Evolutionary conservation across 257 asterid species (phyloP), one percentile per base, ranked within the genome.

Genomic region (Vinca minor): DNA sequence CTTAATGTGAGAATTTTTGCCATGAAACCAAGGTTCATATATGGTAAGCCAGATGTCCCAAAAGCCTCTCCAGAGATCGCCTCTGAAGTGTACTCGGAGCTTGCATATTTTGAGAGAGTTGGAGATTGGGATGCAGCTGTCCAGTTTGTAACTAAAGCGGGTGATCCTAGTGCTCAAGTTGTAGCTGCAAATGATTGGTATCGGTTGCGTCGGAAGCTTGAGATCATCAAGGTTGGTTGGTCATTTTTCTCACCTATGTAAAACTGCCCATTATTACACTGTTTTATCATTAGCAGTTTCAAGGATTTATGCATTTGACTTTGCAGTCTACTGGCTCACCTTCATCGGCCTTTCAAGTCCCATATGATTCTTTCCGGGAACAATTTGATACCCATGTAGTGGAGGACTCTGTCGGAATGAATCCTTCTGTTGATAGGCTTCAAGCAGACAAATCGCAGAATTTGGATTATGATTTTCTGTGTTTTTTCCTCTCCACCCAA

Each of bases 21-120:
- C 63, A 48, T 78, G 64, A 47, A 60, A 50, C 75, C 35, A 78
- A 92, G 97, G 98, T 89, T 83, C 83, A 84, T 92, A 41, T 89
- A 92, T 56, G 98, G 98, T 82, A 89, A 79, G 74, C 97, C 98
- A 54, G 87, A 85, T 81, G 95, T 89, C 71, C 98, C 98, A 6
- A 83, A 78, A 77, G 89, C 97, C 64, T 87, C 96, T 32, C 74
- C 61, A 12, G 89, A 92, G 78, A 79, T 83, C 68, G 65, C 84
- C 13, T 72, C 76, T 29, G 94, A 83, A 84, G 98, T 85, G 14
- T 48, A 83, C 59, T 71, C 81, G 34, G 96, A 85, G 78, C 91
- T 92, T 63, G 83, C 83, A 36, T 78, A 73, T 66, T 82, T 92
- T 9, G 86, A 85, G 71, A 79, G 82, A 71, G 70, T 65, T 71